Percentiles rank a stretch among this genome's conserved stretches.
Evolutionary conservation across 148 eudicot species (phyloP).

Genomic region (Mesembryanthemum crystallinum): DNA sequence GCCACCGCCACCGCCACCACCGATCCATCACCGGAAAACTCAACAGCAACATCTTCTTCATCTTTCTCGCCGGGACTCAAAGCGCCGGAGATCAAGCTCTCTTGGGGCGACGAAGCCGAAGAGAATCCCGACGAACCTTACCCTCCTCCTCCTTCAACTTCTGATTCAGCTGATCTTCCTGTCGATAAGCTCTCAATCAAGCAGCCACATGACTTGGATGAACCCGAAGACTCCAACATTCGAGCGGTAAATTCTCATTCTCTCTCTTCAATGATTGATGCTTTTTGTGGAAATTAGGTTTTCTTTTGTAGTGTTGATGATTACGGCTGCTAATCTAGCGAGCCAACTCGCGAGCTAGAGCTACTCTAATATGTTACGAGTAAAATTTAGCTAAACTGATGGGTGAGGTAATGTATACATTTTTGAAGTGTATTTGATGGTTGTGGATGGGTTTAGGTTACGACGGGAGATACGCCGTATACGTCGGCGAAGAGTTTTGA

Average conservation of each 20-base stretch:
- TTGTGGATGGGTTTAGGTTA: slow-evolving; percentile 41
- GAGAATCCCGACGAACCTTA: slow-evolving; percentile 32
- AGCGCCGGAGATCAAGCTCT: slow-evolving; percentile 27
- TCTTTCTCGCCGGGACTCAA: slow-evolving; percentile 22
- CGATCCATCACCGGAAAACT: background rate
- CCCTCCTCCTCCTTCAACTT: slow-evolving; percentile 6
- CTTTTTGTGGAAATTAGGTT: slow-evolving; percentile 1
- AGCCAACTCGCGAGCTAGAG: no score
- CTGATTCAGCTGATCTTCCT: background rate
- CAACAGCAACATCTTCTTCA: background rate
- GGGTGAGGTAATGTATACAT: no score
- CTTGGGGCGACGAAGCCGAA: slow-evolving; percentile 59
- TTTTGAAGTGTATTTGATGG: slow-evolving; percentile 15
- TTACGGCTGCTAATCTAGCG: no score
- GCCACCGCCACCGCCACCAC: background rate
- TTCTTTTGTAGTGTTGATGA: background rate
- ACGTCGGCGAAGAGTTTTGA: slow-evolving; percentile 72
- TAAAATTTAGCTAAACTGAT: no score
- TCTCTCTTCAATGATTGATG: no score
- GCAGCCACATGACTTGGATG: slow-evolving; percentile 40
- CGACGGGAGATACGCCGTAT: slow-evolving; percentile 72
- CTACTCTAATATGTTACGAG: no score
- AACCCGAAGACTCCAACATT: slow-evolving; percentile 64
- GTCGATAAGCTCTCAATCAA: slow-evolving; percentile 25
- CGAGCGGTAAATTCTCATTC: slow-evolving; percentile 44